Evolutionary conservation across 2,329 filamentous ascomycete species (phyloP).

Genomic region (Shiraia sp.): DNA sequence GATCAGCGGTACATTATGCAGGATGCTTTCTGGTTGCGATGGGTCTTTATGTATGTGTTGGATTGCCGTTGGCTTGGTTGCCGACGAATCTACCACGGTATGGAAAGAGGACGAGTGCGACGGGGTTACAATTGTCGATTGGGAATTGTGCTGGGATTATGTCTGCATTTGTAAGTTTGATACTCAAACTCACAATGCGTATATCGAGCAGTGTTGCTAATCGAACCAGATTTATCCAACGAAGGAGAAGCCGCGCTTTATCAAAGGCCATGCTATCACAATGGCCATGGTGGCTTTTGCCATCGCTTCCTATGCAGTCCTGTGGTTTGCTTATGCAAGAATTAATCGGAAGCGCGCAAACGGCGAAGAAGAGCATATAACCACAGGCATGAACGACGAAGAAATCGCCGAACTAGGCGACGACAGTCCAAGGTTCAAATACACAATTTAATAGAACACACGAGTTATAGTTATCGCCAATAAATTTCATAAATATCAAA

Average conservation of each 20-base stretch:
- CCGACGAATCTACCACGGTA: conserved; percentile 73
- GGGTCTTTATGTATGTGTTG: conserved; percentile 67
- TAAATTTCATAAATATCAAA: too few relatives aligned
- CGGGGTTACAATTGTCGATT: conserved; percentile 70
- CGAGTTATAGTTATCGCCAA: too few relatives aligned
- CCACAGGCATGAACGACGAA: conserved; percentile 47
- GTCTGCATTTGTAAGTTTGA: conserved; percentile 66
- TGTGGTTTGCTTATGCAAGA: conserved; percentile 45
- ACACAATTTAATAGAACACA: conserved; percentile 44
- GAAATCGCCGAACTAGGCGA: conserved; percentile 52
- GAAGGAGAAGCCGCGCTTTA: conserved; percentile 50
- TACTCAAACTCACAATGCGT: not conserved
- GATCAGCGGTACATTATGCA: conserved; percentile 70
- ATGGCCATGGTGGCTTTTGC: conserved; percentile 55
- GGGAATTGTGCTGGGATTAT: conserved; percentile 75
- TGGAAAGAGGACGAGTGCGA: conserved; percentile 74
- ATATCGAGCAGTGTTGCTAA: conserved; percentile 16
- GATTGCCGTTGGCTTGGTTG: conserved; percentile 61
- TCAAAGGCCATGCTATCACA: conserved; percentile 57
- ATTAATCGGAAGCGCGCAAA: conserved; percentile 44
- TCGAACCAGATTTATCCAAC: conserved; percentile 50
- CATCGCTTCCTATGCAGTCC: conserved; percentile 39
- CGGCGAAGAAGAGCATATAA: conserved; percentile 47
- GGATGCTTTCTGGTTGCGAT: conserved; percentile 76
- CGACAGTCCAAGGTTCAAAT: conserved; percentile 50